Evolutionary conservation across 1,284 basidiomycete species (phyloP).

Genomic region (Ustilago xerochloae): DNA sequence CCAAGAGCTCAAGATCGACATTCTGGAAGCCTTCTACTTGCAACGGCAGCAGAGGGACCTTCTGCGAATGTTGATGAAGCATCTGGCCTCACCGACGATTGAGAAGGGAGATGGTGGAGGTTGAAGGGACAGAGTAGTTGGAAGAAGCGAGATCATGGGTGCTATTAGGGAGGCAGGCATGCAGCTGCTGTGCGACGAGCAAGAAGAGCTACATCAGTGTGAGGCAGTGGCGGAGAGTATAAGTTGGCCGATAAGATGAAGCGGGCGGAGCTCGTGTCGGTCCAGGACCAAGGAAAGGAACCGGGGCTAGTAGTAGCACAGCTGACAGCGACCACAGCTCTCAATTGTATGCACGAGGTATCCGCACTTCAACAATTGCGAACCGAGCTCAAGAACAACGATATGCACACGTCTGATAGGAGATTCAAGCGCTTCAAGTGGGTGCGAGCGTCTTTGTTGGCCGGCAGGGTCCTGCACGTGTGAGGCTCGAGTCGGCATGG

Average conservation of each 20-base stretch:
- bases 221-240: too few species aligned
- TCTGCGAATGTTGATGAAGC: slow-evolving; percentile 13
- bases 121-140: too few species aligned
- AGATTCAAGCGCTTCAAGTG: background rate
- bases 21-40: slow-evolving; percentile 7
- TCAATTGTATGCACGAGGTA: too few species aligned
- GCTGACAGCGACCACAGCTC: too few species aligned
- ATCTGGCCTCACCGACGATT: slow-evolving; percentile 1
- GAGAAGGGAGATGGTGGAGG: slow-evolving; percentile 1
- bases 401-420: background rate
- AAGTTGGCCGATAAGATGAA: background rate
- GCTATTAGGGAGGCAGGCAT: background rate
- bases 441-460: background rate
- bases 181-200: too few species aligned
- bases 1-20: slow-evolving; percentile 1
- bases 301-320: too few species aligned
- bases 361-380: too few species aligned
- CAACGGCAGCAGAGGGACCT: slow-evolving; percentile 33
- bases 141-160: background rate
- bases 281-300: too few species aligned
- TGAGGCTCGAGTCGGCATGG: background rate
- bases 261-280: background rate
- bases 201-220: too few species aligned
- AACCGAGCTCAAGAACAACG: background rate
- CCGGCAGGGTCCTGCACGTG: slow-evolving; percentile 6